Evolutionary conservation across 129 eudicot genomes (phyloP).

Genomic region (Pulicaria dysenterica): DNA sequence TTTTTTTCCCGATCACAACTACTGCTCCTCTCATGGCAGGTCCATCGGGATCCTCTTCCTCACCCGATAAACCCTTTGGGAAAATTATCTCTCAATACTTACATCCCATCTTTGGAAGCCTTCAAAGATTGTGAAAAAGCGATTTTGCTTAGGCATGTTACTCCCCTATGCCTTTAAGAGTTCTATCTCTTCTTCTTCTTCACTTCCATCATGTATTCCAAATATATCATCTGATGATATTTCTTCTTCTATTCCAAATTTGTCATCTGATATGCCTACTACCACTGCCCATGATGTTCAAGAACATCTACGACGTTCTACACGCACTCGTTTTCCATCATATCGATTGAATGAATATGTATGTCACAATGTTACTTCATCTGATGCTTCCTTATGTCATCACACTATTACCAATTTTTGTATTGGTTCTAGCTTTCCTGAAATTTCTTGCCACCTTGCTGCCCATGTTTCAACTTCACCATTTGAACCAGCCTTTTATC

Average conservation of each 20-base stretch:
- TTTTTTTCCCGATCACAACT: too few species aligned
- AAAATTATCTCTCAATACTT: too few species aligned
- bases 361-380: background rate
- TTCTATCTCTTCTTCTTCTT: background rate
- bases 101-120: slow-evolving; percentile 31
- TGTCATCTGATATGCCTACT: too few species aligned
- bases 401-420: background rate
- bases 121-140: slow-evolving; percentile 28
- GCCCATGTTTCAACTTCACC: background rate
- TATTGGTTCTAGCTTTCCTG: background rate
- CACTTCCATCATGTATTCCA: background rate
- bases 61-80: too few species aligned
- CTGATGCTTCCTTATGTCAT: background rate
- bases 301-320: background rate
- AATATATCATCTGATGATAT: background rate
- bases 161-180: slow-evolving; percentile 23
- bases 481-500: background rate
- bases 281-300: too few species aligned
- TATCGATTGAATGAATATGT: background rate
- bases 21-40: too few species aligned
- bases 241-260: background rate
- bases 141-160: slow-evolving; percentile 39
- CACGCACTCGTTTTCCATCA: background rate
- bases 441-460: background rate
- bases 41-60: too few species aligned